phyloP scores from a whole-genome alignment of 2,329 filamentous ascomycete species.

The Trichoderma polysporum region DNA sequence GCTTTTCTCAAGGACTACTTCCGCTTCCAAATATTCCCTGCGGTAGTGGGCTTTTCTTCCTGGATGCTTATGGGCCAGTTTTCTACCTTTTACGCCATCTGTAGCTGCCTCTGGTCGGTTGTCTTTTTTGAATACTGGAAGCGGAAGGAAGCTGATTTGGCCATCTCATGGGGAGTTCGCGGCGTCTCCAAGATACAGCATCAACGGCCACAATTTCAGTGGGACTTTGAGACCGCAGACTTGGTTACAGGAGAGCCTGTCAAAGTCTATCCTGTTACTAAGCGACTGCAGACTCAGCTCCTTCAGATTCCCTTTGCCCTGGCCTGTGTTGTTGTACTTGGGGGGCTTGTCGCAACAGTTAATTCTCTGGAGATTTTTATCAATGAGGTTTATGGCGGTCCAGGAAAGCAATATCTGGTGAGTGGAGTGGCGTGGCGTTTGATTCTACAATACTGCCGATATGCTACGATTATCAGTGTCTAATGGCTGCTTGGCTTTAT shows the following conservation, averaged over 20 bases:
- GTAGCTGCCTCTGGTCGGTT: constrained; percentile 82
- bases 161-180: constrained; percentile 83
- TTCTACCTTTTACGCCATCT: constrained; percentile 75
- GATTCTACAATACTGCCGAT: background rate
- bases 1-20: constrained; percentile 93
- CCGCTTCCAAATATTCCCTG: constrained; percentile 77
- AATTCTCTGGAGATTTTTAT: constrained; percentile 97
- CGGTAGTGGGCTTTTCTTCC: constrained; percentile 70
- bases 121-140: constrained; percentile 97
- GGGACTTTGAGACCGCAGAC: constrained; percentile 75
- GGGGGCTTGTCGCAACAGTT: constrained; percentile 78
- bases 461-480: background rate
- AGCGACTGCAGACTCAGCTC: constrained; percentile 73
- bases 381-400: constrained; percentile 87
- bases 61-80: constrained; percentile 86
- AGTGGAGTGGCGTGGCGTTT: constrained; percentile 31
- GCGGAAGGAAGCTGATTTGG: constrained; percentile 82
- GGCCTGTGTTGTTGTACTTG: constrained; percentile 68
- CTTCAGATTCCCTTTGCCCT: constrained; percentile 84
- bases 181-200: constrained; percentile 80
- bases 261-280: constrained; percentile 72
- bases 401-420: constrained; percentile 81
- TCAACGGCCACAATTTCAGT: constrained; percentile 73
- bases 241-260: constrained; percentile 77
- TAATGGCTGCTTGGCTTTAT: constrained; percentile 22